Evolutionary conservation across 495 filamentous ascomycete genomes (phyloP), one percentile per base, ranked within the genome.

Genomic region (Penicillium atrosanguineum): DNA sequence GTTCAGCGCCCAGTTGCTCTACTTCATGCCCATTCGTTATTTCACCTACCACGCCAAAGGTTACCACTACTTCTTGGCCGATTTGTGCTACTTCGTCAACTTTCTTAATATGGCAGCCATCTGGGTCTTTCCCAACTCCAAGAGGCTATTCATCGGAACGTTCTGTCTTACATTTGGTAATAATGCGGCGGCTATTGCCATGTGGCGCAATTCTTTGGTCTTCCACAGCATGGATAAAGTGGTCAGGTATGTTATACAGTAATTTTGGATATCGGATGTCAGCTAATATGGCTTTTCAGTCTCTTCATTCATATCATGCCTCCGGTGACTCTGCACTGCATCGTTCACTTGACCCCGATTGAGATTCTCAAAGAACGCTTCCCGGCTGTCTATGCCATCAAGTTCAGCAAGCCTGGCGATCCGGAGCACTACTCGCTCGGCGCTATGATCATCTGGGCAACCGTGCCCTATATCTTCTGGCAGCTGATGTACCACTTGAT

Each of bases 301-400:
- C 73, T 97, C 25, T 97, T 98, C 74, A 96, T 98, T 58, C 94
- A 98, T 72, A 96, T 98, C 60, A 97, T 97, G 92, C 94, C 94
- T 4, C 94, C 91, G 44, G 91, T 89, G 8, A 87, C 91, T 20
- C 78, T 97, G 41, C 94, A 98, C 71, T 95, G 90, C 64, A 76
- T 97, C 23, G 88, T 95, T 37, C 94, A 98, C 64, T 77, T 97
- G 43, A 77, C 91, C 19, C 67, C 86, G 4, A 73, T 81, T 12
- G 81, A 81, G 7, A 68, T 77, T 34, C 85, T 92, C 63, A 72
- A 82, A 49, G 65, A 75, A 34, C 81, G 86, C n/a, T 97, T 95
- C 70, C 92, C 93, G 1, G 91, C 91, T 11, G 82, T 97, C 56
- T 89, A 88, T 74, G 79, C 81, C 31, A 88, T 98, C 75, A 89